Percentiles rank a stretch among this genome's conserved stretches.
Conservation (phyloP, 495 filamentous ascomycete genomes). For the Penicillium cinerascens region DNA sequence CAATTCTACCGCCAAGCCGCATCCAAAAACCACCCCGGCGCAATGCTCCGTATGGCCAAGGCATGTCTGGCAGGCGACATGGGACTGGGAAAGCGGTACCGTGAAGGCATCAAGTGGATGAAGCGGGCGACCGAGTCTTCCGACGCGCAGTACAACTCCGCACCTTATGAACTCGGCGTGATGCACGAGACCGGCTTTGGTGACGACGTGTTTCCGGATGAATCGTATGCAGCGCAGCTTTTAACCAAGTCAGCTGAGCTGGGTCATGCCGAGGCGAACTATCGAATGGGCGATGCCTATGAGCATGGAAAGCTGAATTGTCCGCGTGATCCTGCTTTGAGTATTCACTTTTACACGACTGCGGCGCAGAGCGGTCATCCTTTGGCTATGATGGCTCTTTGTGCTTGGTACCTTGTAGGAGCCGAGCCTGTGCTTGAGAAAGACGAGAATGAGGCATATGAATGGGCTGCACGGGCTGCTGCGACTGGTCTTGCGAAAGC, state of each 20-base stretch:
- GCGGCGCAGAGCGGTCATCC: conserved; percentile 82
- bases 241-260: conserved; percentile 93
- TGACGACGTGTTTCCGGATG: conserved; percentile 87
- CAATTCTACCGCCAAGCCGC: conserved; percentile 90
- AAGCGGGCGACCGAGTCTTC: conserved; percentile 87
- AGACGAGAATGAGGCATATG: conserved; percentile 93
- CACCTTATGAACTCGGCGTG: conserved; percentile 84
- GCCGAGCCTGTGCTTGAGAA: conserved; percentile 90
- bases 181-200: conserved; percentile 88
- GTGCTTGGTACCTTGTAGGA: conserved; percentile 97
- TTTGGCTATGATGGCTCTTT: conserved; percentile 96
- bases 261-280: conserved; percentile 80
- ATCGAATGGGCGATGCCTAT: conserved; percentile 90
- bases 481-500: conserved; percentile 67
- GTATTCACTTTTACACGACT: conserved; percentile 94
- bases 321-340: conserved; percentile 85
- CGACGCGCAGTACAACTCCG: conserved; percentile 86
- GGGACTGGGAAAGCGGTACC: conserved; percentile 76
- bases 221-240: conserved; percentile 85
- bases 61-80: conserved; percentile 88
- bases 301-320: conserved; percentile 87
- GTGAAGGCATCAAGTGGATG: conserved; percentile 94
- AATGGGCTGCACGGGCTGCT: conserved; percentile 88
- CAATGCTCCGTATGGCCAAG: conserved; percentile 86
- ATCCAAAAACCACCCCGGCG: conserved; percentile 90